Conservation (phyloP, 768 basidiomycete genomes). For the Boletus speciosus region DNA sequence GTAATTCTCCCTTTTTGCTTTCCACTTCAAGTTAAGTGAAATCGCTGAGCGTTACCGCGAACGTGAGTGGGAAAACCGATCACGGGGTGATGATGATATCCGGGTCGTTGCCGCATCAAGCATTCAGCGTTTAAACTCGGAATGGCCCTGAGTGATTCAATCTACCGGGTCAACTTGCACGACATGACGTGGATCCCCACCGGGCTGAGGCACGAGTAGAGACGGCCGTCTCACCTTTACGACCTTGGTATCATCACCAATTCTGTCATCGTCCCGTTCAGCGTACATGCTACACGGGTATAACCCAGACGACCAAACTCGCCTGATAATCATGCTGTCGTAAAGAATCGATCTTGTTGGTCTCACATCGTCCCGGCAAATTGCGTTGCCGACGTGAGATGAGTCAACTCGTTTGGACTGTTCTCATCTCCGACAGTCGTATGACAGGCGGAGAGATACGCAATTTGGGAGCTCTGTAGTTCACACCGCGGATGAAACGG, state of each 20-base stretch:
- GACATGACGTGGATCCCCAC: not conserved
- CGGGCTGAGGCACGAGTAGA: not conserved
- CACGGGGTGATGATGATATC: too few species aligned
- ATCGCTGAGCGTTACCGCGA: not conserved
- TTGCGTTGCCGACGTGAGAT: conserved; percentile 1
- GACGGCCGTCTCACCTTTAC: not conserved
- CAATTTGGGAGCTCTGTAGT: conserved; percentile 1
- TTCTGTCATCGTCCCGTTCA: conserved; percentile 4
- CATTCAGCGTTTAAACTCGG: not conserved
- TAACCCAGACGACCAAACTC: not conserved
- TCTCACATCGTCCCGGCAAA: not conserved
- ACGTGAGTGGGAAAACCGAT: not conserved
- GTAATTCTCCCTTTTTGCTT: not conserved
- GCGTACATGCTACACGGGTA: conserved; percentile 1
- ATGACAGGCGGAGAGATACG: conserved; percentile 19
- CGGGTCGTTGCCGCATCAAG: too few species aligned
- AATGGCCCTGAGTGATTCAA: not conserved
- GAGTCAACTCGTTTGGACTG: not conserved
- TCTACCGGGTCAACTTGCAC: not conserved
- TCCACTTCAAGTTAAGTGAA: not conserved
- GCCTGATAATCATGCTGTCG: not conserved
- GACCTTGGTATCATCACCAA: too few species aligned
- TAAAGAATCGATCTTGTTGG: too few species aligned
- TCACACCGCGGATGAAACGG: conserved; percentile 12
- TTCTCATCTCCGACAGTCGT: conserved; percentile 15